phyloP scores from a whole-genome alignment of 805 yeast species.

The Komagataella populi region DNA sequence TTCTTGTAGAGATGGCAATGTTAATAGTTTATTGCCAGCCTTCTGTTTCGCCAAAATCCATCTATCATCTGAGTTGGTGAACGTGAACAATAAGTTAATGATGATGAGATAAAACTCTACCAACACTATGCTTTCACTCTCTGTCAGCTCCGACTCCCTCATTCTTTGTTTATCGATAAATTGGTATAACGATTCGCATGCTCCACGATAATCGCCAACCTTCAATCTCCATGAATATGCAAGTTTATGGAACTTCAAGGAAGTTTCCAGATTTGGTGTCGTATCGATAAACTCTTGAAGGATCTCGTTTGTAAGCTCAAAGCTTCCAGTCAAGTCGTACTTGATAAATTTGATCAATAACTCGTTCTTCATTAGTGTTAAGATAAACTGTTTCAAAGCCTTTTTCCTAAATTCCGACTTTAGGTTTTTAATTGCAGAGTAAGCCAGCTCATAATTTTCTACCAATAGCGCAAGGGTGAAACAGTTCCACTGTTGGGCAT shows the following conservation, averaged over 20 bases:
- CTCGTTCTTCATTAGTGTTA: constrained; percentile 23
- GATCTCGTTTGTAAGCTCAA: constrained; percentile 26
- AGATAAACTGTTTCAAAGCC: constrained; percentile 20
- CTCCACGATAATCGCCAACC: constrained; percentile 36
- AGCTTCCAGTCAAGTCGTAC: constrained; percentile 29
- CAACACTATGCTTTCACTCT: constrained; percentile 9
- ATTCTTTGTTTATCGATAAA: constrained; percentile 16
- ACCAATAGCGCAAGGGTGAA: constrained; percentile 17
- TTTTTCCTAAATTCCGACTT: constrained; percentile 10
- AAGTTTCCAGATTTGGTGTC: constrained; percentile 11
- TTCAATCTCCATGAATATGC: constrained; percentile 36
- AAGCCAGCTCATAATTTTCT: constrained; percentile 16
- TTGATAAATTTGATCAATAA: constrained; percentile 23
- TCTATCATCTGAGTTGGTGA: constrained; percentile 20
- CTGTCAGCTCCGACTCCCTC: constrained; percentile 1
- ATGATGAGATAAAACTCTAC: constrained; percentile 23
- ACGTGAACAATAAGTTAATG: constrained; percentile 23
- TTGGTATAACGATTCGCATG: constrained; percentile 27
- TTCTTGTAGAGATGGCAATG: constrained; percentile 6
- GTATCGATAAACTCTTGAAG: constrained; percentile 18
- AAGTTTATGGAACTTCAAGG: constrained; percentile 32
- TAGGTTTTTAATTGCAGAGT: constrained; percentile 15
- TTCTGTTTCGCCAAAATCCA: constrained; percentile 21
- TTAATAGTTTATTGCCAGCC: constrained; percentile 3
- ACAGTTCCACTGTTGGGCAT: constrained; percentile 5